Conservation (phyloP, 106 monocot genomes). For the Hemerocallis citrina region DNA sequence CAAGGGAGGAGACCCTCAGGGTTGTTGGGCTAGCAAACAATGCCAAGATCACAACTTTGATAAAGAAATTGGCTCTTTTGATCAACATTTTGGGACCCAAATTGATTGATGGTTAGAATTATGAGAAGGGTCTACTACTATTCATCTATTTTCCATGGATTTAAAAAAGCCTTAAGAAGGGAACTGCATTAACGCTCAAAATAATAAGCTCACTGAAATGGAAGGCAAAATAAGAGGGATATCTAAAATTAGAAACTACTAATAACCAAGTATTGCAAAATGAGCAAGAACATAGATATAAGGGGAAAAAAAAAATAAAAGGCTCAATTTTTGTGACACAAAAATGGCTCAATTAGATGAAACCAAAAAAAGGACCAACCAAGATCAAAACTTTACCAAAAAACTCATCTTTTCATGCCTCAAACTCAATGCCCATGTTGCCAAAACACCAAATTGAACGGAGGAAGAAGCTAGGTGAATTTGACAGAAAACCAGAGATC, state of each 20-base stretch:
- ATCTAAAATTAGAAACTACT: not conserved
- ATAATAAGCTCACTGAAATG: not conserved
- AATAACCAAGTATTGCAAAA: too few relatives aligned
- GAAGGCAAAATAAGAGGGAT: not conserved
- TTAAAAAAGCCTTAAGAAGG: not conserved
- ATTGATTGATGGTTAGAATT: not conserved
- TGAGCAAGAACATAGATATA: too few relatives aligned
- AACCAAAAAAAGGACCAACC: constrained; percentile 2
- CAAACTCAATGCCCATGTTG: too few relatives aligned
- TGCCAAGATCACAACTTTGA: constrained; percentile 22
- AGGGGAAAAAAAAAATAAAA: too few relatives aligned
- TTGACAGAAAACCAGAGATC: not conserved
- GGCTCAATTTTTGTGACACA: too few relatives aligned
- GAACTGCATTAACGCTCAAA: not conserved
- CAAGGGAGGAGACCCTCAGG: constrained; percentile 40
- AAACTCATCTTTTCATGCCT: not conserved
- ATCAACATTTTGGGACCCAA: not conserved
- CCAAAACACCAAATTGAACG: not conserved
- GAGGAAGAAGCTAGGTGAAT: not conserved
- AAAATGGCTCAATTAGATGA: too few relatives aligned
- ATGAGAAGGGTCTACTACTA: too few relatives aligned
- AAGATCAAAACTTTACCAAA: constrained; percentile 3
- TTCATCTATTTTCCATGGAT: not conserved
- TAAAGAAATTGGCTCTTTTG: not conserved
- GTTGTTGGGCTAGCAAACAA: constrained; percentile 3